These are phyloP conservation scores for Hypoxylon sp. DNA, from an alignment of 2,329 filamentous ascomycete genomes.

Conservation along the genomic window DNA sequence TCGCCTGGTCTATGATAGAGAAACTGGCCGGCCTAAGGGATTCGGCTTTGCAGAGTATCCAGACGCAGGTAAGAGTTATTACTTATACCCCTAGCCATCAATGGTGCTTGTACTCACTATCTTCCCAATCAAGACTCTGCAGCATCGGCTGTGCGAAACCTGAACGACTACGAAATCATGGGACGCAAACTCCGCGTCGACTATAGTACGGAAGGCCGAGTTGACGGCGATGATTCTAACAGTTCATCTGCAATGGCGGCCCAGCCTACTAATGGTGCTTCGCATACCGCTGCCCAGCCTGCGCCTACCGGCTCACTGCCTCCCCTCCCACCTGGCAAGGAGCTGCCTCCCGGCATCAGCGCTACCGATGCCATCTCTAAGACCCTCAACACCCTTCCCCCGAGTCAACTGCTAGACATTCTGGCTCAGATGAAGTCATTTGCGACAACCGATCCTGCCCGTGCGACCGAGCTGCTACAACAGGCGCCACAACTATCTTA, in stretches of 20 bases:
- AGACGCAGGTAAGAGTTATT: slow-evolving; percentile 76
- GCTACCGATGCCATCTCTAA: slow-evolving; percentile 93
- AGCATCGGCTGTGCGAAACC: slow-evolving; percentile 92
- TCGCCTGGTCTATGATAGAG: slow-evolving; percentile 93
- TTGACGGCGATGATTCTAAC: slow-evolving; percentile 70
- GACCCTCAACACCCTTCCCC: slow-evolving; percentile 87
- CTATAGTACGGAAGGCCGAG: slow-evolving; percentile 92
- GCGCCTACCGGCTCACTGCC: slow-evolving; percentile 73
- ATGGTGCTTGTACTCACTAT: slow-evolving; percentile 17
- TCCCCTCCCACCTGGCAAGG: slow-evolving; percentile 85
- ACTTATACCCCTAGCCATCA: background rate
- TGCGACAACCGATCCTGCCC: slow-evolving; percentile 83
- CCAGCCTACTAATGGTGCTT: slow-evolving; percentile 51
- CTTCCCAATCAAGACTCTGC: slow-evolving; percentile 72
- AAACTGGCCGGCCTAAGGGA: slow-evolving; percentile 94
- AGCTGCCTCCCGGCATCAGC: slow-evolving; percentile 84
- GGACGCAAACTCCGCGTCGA: slow-evolving; percentile 94
- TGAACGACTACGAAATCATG: slow-evolving; percentile 97
- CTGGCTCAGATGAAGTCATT: slow-evolving; percentile 94
- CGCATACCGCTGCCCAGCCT: slow-evolving; percentile 54
- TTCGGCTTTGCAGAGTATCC: slow-evolving; percentile 98
- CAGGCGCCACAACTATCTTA: slow-evolving; percentile 94
- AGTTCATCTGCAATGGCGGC: slow-evolving; percentile 41
- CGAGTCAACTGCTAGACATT: slow-evolving; percentile 91
- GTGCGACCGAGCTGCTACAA: slow-evolving; percentile 87